These are phyloP conservation scores for Tricholoma sp. DNA, from an alignment of 768 basidiomycete genomes.

Conservation along the genomic window DNA sequence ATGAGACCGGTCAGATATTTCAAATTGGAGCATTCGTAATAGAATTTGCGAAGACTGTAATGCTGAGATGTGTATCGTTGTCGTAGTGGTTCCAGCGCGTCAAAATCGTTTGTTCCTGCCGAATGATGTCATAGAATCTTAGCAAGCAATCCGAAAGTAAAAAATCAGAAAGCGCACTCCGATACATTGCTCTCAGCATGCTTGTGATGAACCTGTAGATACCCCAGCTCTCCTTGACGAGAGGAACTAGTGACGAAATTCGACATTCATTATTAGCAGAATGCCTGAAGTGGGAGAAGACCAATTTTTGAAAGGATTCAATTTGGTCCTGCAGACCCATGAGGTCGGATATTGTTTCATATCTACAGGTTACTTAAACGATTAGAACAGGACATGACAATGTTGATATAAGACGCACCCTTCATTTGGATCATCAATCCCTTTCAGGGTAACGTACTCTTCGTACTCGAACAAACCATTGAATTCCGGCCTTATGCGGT, in stretches of 20 bases:
- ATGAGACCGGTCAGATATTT: slow-evolving; percentile 97
- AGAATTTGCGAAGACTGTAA: slow-evolving; percentile 91
- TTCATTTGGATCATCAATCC: slow-evolving; percentile 98
- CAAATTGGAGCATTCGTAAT: slow-evolving; percentile 98
- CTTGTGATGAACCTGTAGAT: slow-evolving; percentile 99
- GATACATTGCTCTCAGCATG: slow-evolving; percentile 96
- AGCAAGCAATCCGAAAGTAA: background rate
- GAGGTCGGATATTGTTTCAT: slow-evolving; percentile 95
- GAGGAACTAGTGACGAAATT: slow-evolving; percentile 90
- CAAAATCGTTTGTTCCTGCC: slow-evolving; percentile 81
- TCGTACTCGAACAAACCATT: slow-evolving; percentile 99
- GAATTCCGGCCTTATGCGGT: slow-evolving; percentile 93
- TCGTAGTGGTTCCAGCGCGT: slow-evolving; percentile 84
- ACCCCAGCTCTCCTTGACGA: slow-evolving; percentile 99
- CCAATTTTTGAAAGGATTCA: slow-evolving; percentile 96
- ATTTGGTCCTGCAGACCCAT: slow-evolving; percentile 99
- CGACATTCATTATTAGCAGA: slow-evolving; percentile 96
- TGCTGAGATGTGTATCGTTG: slow-evolving; percentile 90
- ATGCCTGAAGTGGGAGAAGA: slow-evolving; percentile 90
- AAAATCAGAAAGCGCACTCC: slow-evolving; percentile 49
- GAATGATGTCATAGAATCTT: slow-evolving; percentile 5
- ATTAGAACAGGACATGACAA: background rate
- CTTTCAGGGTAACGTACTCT: slow-evolving; percentile 95
- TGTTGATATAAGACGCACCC: slow-evolving; percentile 54
- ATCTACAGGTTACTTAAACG: slow-evolving; percentile 43